Evolutionary conservation across 257 asterid species (phyloP).

Genomic region (Mentha longifolia): DNA sequence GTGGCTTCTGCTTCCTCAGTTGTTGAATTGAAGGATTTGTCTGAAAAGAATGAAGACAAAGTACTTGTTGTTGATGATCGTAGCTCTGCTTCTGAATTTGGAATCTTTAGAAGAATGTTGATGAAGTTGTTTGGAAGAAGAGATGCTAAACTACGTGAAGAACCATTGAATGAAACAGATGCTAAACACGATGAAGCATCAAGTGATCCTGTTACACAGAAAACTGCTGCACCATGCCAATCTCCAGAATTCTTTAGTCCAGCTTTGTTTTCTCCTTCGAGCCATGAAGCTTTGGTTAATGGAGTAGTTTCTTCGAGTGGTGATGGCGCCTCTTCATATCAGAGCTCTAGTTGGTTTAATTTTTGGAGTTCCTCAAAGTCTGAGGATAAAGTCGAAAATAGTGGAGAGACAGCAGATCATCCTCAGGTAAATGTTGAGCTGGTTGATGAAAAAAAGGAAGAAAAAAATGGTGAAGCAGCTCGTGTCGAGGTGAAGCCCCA

Average conservation of each 20-base stretch:
- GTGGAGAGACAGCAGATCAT: conserved; percentile 34
- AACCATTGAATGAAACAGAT: conserved; percentile 35
- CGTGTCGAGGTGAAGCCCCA: conserved; percentile 25
- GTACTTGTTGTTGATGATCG: conserved; percentile 27
- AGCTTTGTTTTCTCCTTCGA: conserved; percentile 49
- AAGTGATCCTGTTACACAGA: conserved; percentile 32
- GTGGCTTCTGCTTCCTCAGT: conserved; percentile 44
- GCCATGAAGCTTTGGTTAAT: conserved; percentile 39
- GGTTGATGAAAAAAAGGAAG: conserved; percentile 25
- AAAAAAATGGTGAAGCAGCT: conserved; percentile 4
- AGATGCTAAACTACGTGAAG: conserved; percentile 29
- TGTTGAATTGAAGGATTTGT: conserved; percentile 36
- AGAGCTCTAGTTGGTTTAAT: conserved; percentile 44
- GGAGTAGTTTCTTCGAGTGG: conserved; percentile 27
- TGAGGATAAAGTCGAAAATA: conserved; percentile 38
- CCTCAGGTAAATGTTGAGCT: conserved; percentile 22
- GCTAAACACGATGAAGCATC: conserved; percentile 20
- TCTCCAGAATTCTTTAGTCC: conserved; percentile 33
- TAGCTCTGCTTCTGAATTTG: conserved; percentile 43
- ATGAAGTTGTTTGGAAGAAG: conserved; percentile 55
- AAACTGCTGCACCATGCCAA: conserved; percentile 34
- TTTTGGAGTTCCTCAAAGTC: conserved; percentile 43
- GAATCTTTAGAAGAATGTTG: conserved; percentile 56
- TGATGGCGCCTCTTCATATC: conserved; percentile 33
- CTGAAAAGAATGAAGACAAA: conserved; percentile 29